phyloP scores from a whole-genome alignment of 2,329 filamentous ascomycete species.

The Graphilbum fragrans region DNA sequence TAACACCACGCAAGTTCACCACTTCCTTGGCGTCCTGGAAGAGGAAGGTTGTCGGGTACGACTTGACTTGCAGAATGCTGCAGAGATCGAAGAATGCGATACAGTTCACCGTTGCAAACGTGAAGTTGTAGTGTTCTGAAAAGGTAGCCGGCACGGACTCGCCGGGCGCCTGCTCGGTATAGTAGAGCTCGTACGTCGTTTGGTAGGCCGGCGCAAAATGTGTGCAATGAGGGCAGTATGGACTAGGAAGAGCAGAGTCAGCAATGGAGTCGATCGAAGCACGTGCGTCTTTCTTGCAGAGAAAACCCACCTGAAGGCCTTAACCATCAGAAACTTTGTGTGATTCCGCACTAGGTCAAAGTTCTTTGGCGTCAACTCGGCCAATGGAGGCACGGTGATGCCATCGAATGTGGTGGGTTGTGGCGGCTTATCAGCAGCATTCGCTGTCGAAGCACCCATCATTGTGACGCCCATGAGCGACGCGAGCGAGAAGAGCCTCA shows the following conservation, averaged over 20 bases:
- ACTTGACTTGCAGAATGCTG: slow-evolving; percentile 48
- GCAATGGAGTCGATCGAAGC: neutral
- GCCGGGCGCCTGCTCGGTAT: slow-evolving; percentile 65
- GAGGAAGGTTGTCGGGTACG: slow-evolving; percentile 66
- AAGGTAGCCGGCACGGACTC: slow-evolving; percentile 48
- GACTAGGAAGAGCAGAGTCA: slow-evolving; percentile 22
- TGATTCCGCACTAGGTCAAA: slow-evolving; percentile 44
- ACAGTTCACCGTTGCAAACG: slow-evolving; percentile 80
- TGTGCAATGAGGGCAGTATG: slow-evolving; percentile 61
- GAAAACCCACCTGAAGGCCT: slow-evolving; percentile 52
- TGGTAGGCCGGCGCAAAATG: slow-evolving; percentile 76
- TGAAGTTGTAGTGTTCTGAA: slow-evolving; percentile 74
- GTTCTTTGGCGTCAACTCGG: slow-evolving; percentile 45
- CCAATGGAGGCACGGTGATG: slow-evolving; percentile 51
- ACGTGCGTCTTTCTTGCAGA: neutral
- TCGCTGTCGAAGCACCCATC: slow-evolving; percentile 26
- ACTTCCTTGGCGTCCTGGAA: slow-evolving; percentile 62
- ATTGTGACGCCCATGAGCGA: slow-evolving; percentile 33
- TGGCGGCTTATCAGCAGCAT: slow-evolving; percentile 43
- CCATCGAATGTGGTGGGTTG: slow-evolving; percentile 49
- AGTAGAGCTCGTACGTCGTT: slow-evolving; percentile 89
- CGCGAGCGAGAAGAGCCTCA: slow-evolving; percentile 32
- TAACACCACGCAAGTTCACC: slow-evolving; percentile 52
- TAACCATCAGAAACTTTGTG: slow-evolving; percentile 41
- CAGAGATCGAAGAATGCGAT: slow-evolving; percentile 73